Percentiles rank a stretch among this genome's conserved stretches.
Conservation (phyloP, 495 filamentous ascomycete species). For the Neurospora sp. region DNA sequence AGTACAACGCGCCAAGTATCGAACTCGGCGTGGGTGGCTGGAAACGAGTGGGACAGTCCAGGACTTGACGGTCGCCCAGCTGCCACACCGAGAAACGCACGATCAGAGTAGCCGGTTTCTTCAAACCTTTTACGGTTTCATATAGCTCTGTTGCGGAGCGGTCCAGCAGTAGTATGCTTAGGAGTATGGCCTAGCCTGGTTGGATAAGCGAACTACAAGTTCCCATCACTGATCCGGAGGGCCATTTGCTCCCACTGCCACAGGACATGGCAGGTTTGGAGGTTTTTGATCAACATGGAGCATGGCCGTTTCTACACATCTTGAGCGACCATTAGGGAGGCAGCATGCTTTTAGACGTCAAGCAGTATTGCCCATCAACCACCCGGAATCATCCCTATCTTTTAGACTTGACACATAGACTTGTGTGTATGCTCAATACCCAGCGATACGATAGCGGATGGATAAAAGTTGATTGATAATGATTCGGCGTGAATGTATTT, state of each 20-base stretch:
- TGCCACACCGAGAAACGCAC: neutral
- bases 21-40: neutral
- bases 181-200: neutral
- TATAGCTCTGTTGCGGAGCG: neutral
- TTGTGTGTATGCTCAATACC: neutral
- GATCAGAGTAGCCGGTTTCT: neutral
- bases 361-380: neutral
- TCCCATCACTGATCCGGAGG: neutral
- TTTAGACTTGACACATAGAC: neutral
- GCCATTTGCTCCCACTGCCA: neutral
- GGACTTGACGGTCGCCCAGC: neutral
- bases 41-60: neutral
- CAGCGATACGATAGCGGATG: neutral
- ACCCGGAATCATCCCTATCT: neutral
- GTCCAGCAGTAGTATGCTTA: neutral
- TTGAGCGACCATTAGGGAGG: neutral
- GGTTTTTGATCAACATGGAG: neutral
- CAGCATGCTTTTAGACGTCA: neutral
- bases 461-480: neutral
- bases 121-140: neutral
- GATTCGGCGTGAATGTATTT: neutral
- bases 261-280: neutral
- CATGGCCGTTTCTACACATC: neutral
- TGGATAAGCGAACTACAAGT: neutral
- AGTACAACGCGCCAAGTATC: neutral